Evolutionary conservation across 2,329 filamentous ascomycete species (phyloP), one percentile per base, ranked within the genome.

Genomic region (Hymenoscyphus infarciens): DNA sequence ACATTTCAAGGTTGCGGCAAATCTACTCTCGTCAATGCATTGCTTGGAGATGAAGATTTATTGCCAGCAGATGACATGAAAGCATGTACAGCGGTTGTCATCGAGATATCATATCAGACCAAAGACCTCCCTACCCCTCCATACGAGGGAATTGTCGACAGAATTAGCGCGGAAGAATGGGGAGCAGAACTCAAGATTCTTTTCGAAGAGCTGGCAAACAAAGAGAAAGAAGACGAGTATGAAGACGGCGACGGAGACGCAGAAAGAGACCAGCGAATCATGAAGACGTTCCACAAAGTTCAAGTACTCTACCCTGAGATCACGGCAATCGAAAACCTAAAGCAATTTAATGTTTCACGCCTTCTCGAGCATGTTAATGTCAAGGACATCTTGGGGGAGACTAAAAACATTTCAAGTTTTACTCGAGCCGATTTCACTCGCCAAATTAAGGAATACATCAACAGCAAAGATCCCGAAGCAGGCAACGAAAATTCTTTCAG

Each of bases 11-110:
- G 84, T 84, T 15, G n/a, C 10, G 86, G 86, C 7, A 89, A 89
- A 71, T 87, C 84, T 0, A 87, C 85, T 0, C 72, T 88, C 6
- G 77, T 88, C 3, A 84, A 88, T 68, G 83, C 87, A 1, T 75
- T 88, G 7, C 56, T 70, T 5, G 60, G 42, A 1, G 31, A 57
- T 13, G 22, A 57, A 27, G 38, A 64, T 11, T 45, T 70, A 1
- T 39, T 69, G 0, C 69, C 67, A 1, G 53, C 56, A 10, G 35
- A 56, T 5, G 31, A 60, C 13, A 59, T 57, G 6, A 39, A n/a
- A 16, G 67, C 69, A 22, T 66, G 66, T 35, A 70, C 70, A 0
- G 63, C 69, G 0, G 63, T 65, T 11, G 53, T 60, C 6, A 63
- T 66, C 6, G 67, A 70, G 25, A 55, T 71, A 4, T 62, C 64